Evolutionary conservation across 495 filamentous ascomycete species (phyloP), one percentile per base, ranked within the genome.

Genomic region (Penicillium manginii): DNA sequence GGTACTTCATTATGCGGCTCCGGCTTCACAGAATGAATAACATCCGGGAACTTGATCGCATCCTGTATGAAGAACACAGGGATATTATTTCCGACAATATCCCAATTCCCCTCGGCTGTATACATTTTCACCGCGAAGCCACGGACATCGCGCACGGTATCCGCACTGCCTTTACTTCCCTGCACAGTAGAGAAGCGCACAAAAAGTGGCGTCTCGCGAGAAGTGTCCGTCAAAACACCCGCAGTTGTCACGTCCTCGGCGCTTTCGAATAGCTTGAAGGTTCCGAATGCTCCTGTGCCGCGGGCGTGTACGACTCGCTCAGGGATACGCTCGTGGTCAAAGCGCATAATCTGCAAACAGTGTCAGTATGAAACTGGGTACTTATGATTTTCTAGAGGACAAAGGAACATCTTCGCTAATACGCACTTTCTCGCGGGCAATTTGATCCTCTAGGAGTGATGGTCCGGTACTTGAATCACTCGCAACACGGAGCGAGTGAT

Each of bases 301-400:
- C 92, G 88, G 26, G 92, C 92, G 67, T 97, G 92, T 5, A 97
- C 91, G 14, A 96, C 91, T 51, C 92, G 81, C 73, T 96, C 91
- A 3, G 91, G 91, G 52, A 94, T 93, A 52, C 91, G 84, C 71
- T 96, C 91, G 61, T 94, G 91, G 64, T 94, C 91, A 66, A 96
- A 93, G 56, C 86, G 83, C 67, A 86, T 83, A 46, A 92, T 90
- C 89, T 92, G 46, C 14, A 56, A 17, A 26, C 9, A 10, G n/a
- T 1, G 33, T 39, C 15, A 29, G 17, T 9, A 15, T 15, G 4
- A 19, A 15, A 1, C 26, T 8, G 26, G 26, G 1, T 29, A 29
- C 9, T 29, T n/a, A n/a, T n/a, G n/a, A n/a, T n/a, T n/a, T n/a
- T n/a, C n/a, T n/a, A n/a, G n/a, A n/a, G n/a, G n/a, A n/a, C n/a